phyloP scores from a whole-genome alignment of 345 rosid genomes.

The Rhizophora apiculata region DNA sequence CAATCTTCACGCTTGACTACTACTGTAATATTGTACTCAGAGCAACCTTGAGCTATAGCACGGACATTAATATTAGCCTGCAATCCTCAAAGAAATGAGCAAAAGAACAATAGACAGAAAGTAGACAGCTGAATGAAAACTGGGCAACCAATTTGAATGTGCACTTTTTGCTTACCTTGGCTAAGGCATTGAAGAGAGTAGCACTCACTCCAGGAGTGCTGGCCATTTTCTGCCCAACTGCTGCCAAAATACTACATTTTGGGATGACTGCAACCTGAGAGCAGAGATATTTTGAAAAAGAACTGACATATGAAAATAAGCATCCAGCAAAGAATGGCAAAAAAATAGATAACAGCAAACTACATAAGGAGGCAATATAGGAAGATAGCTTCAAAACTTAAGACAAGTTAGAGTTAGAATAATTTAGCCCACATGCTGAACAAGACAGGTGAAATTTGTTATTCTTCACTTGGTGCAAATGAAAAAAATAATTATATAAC shows the following conservation, averaged over 20 bases:
- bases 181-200: conserved; percentile 92
- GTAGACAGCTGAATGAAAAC: not conserved
- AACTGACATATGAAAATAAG: conserved; percentile 3
- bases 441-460: not conserved
- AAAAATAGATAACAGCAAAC: not conserved
- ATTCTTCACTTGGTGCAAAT: not conserved
- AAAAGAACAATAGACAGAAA: not conserved
- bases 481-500: too few species aligned
- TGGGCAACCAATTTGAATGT: not conserved
- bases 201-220: conserved; percentile 98
- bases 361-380: not conserved
- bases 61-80: conserved; percentile 97
- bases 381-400: conserved; percentile 4
- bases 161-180: conserved; percentile 57
- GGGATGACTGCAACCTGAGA: conserved; percentile 74
- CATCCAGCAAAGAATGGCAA: not conserved
- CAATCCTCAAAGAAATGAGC: conserved; percentile 8
- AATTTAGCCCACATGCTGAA: not conserved
- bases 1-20: conserved; percentile 92
- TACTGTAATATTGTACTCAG: conserved; percentile 91
- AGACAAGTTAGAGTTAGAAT: not conserved
- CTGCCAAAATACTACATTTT: conserved; percentile 92
- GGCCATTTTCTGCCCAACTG: conserved; percentile 99
- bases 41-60: conserved; percentile 99
- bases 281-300: conserved; percentile 14